These are phyloP conservation scores for Astrothelium subdiscretum DNA, from an alignment of 495 filamentous ascomycete genomes.

Conservation along the genomic window DNA sequence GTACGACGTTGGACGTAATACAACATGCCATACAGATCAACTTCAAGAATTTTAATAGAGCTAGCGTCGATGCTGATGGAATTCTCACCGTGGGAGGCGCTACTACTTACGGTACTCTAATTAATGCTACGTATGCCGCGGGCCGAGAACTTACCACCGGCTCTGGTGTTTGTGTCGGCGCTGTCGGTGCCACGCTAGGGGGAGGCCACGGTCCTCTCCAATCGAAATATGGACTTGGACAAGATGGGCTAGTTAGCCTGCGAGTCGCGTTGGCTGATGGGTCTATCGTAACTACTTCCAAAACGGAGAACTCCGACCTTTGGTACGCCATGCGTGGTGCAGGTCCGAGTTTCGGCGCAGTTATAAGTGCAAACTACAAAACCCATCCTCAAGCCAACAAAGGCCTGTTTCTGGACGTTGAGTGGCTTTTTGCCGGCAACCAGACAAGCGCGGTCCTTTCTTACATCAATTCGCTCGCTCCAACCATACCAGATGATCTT, in stretches of 20 bases:
- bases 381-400: slow-evolving; percentile 30
- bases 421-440: neutral
- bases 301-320: slow-evolving; percentile 22
- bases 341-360: slow-evolving; percentile 28
- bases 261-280: slow-evolving; percentile 43
- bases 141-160: neutral
- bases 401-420: slow-evolving; percentile 2
- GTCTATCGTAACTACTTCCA: slow-evolving; percentile 29
- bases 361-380: slow-evolving; percentile 37
- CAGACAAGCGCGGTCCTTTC: neutral
- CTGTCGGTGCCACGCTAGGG: slow-evolving; percentile 47
- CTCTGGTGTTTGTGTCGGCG: slow-evolving; percentile 22
- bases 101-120: neutral
- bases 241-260: slow-evolving; percentile 41
- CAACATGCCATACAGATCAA: neutral
- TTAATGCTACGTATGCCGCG: neutral
- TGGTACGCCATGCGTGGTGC: slow-evolving; percentile 31
- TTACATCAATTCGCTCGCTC: neutral
- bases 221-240: slow-evolving; percentile 37
- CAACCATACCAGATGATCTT: neutral
- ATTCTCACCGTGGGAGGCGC: neutral
- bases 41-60: neutral
- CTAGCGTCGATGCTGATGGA: neutral
- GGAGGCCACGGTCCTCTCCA: slow-evolving; percentile 46
- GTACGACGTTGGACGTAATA: neutral